These are phyloP conservation scores for Ogataea ramenticola DNA, from an alignment of 805 yeast species.

Conservation along the genomic window DNA sequence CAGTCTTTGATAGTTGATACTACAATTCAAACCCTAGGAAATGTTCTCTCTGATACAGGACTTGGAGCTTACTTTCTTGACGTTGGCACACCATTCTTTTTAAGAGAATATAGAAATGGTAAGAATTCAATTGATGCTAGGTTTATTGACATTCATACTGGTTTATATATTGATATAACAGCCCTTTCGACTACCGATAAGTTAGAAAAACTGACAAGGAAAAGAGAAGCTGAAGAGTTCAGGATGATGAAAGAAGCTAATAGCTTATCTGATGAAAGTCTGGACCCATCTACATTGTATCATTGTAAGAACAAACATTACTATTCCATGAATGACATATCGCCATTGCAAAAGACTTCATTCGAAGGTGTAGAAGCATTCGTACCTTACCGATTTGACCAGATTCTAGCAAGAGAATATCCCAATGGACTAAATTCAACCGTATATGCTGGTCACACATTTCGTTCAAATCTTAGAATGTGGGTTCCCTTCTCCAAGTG, in stretches of 20 bases:
- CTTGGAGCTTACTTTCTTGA: conserved; percentile 26
- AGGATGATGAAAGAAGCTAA: conserved; percentile 11
- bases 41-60: conserved; percentile 15
- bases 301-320: conserved; percentile 54
- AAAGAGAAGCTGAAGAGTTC: conserved; percentile 7
- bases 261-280: conserved; percentile 1
- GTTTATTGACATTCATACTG: conserved; percentile 43
- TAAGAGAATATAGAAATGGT: conserved; percentile 36
- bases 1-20: conserved; percentile 42
- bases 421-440: conserved; percentile 13
- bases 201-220: background rate
- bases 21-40: conserved; percentile 1
- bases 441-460: conserved; percentile 14
- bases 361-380: conserved; percentile 52
- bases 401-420: conserved; percentile 32
- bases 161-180: conserved; percentile 38
- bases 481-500: conserved; percentile 22
- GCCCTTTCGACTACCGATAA: conserved; percentile 21
- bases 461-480: conserved; percentile 11
- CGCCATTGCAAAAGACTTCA: conserved; percentile 44
- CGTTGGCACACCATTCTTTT: conserved; percentile 26
- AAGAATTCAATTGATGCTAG: conserved; percentile 48
- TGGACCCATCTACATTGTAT: conserved; percentile 13
- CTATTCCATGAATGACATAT: conserved; percentile 39
- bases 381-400: conserved; percentile 34